A percentile compares a stretch with the other conserved stretches of the same genome.
Evolutionary conservation across 1,139 yeast genomes (phyloP).

Genomic region (Ogataea hybrid): DNA sequence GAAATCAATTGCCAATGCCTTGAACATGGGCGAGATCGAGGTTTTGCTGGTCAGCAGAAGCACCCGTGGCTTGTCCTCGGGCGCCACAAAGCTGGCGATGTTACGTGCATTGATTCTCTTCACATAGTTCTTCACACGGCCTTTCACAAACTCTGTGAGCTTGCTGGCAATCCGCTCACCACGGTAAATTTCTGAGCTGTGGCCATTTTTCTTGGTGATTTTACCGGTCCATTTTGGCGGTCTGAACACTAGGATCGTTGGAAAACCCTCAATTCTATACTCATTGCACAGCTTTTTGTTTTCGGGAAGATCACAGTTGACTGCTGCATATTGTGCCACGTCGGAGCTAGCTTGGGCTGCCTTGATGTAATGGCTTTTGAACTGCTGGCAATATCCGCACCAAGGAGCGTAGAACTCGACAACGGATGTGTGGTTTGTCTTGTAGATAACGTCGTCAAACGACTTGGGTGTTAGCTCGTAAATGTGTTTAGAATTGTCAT

Average conservation of each 20-base stretch:
- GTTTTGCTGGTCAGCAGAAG: constrained; percentile 46
- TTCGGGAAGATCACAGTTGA: constrained; percentile 72
- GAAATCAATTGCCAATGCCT: constrained; percentile 76
- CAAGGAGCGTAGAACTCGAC: constrained; percentile 97
- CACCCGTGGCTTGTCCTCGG: constrained; percentile 38
- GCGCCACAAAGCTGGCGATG: constrained; percentile 33
- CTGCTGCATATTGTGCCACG: constrained; percentile 73
- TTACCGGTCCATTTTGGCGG: constrained; percentile 61
- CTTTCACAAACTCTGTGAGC: constrained; percentile 55
- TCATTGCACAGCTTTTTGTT: constrained; percentile 72
- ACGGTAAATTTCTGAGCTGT: constrained; percentile 61
- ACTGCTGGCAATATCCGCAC: constrained; percentile 79
- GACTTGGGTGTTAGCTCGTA: constrained; percentile 33
- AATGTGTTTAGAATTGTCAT: constrained; percentile 24
- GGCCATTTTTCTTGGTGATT: constrained; percentile 29
- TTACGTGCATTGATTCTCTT: constrained; percentile 42
- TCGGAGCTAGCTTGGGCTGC: constrained; percentile 62
- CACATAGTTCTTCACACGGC: constrained; percentile 72
- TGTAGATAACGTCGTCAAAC: constrained; percentile 64
- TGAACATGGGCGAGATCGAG: constrained; percentile 58
- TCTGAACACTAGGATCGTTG: constrained; percentile 76
- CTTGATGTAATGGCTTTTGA: constrained; percentile 56
- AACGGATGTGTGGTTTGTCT: constrained; percentile 73
- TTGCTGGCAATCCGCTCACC: constrained; percentile 68
- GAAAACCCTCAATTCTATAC: constrained; percentile 71